These are phyloP conservation scores for Diddensiella transvaalensis DNA, from an alignment of 805 yeast species.

Conservation along the genomic window DNA sequence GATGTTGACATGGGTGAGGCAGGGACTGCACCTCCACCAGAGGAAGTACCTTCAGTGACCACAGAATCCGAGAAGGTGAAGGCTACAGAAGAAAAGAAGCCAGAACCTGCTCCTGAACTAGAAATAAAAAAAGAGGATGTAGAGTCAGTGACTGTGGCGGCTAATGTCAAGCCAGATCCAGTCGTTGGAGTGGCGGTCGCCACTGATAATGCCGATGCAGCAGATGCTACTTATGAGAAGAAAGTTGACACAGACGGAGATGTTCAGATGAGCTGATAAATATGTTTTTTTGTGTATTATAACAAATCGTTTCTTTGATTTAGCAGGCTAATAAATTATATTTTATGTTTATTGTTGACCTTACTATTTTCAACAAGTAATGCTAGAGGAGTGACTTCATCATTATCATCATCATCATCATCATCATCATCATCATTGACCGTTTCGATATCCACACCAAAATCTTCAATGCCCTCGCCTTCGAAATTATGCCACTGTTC, in stretches of 20 bases:
- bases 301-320: not conserved
- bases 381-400: constrained; percentile 11
- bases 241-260: constrained; percentile 33
- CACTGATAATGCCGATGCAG: too few species aligned
- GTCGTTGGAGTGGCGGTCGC: too few species aligned
- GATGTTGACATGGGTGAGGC: constrained; percentile 9
- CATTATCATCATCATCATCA: constrained; percentile 1
- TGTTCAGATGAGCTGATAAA: constrained; percentile 26
- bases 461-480: constrained; percentile 83
- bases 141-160: constrained; percentile 3
- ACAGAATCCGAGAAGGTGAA: constrained; percentile 4
- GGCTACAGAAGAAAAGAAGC: constrained; percentile 1
- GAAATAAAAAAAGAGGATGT: constrained; percentile 4
- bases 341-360: not conserved
- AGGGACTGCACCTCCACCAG: too few species aligned
- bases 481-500: constrained; percentile 66
- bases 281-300: constrained; percentile 1
- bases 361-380: not conserved
- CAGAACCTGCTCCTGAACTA: constrained; percentile 7
- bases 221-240: not conserved
- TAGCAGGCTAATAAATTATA: not conserved
- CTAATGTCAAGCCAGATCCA: constrained; percentile 16
- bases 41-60: not conserved
- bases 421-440: not conserved
- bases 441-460: constrained; percentile 66